Percentiles rank a stretch among this genome's conserved stretches.
Evolutionary conservation across 352 stramenopile genomes (phyloP).

Genomic region (Phytophthora niederhauseri): DNA sequence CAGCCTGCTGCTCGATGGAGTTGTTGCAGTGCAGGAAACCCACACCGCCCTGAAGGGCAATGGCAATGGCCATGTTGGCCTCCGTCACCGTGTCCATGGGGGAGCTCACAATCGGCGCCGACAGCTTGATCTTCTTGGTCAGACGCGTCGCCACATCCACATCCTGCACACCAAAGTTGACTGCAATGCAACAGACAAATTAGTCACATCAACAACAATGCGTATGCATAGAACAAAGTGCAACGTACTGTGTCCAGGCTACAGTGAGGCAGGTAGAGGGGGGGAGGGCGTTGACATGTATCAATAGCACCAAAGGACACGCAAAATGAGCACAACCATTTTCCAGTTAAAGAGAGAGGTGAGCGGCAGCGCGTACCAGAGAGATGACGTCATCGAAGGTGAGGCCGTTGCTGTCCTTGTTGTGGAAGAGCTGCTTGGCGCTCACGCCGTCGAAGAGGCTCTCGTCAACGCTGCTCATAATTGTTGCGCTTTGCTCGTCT

Average conservation of each 20-base stretch:
- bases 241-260: slow-evolving; percentile 74
- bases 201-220: background rate
- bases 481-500: background rate
- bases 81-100: slow-evolving; percentile 99
- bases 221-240: background rate
- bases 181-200: slow-evolving; percentile 22
- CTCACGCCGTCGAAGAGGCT: slow-evolving; percentile 69
- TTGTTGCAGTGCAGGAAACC: slow-evolving; percentile 99
- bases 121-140: slow-evolving; percentile 94
- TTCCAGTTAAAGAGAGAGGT: background rate
- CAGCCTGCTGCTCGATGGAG: slow-evolving; percentile 93
- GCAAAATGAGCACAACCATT: slow-evolving; percentile 18
- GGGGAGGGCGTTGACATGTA: background rate
- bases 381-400: slow-evolving; percentile 91
- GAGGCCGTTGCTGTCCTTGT: slow-evolving; percentile 70
- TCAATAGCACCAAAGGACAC: slow-evolving; percentile 3
- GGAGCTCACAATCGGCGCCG: slow-evolving; percentile 95
- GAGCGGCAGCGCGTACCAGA: slow-evolving; percentile 45
- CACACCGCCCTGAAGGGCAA: slow-evolving; percentile 98
- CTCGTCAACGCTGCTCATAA: slow-evolving; percentile 36
- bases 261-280: background rate
- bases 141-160: slow-evolving; percentile 92
- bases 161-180: slow-evolving; percentile 95
- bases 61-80: slow-evolving; percentile 98
- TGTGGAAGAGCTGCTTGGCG: slow-evolving; percentile 72